Evolutionary conservation across 2,329 filamentous ascomycete genomes (phyloP), one percentile per base, ranked within the genome.

Genomic region (Sporothrix brunneoviolacea): DNA sequence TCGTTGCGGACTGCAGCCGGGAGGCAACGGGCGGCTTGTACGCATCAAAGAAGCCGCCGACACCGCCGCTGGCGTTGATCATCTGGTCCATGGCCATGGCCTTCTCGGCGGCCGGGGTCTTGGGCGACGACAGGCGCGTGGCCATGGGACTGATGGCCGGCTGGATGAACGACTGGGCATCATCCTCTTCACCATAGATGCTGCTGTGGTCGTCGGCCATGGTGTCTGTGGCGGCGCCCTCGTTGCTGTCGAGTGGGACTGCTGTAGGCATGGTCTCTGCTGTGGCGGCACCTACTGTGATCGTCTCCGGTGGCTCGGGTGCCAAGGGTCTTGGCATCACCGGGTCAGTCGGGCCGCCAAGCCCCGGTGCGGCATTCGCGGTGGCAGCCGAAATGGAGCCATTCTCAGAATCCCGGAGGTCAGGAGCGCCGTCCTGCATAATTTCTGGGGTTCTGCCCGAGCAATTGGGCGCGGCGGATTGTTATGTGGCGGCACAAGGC

Each of bases 161-260:
- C 60, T 80, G 79, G 44, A 84, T 70, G 40, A 82, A 71, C 8
- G 77, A 79, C 56, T 80, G 76, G 4, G 75, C 79, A 56, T 77
- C 77, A 58, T 82, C 77, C 51, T 76, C 69, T 40, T 76, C 73
- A 42, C 68, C 67, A 27, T 70, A 70, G 24, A 59, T 52, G 36
- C 41, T 52, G 41, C 53, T 52, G 32, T 18, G 51, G 37, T 68
- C 68, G 35, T 72, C 70, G 8, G 66, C 63, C 18, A 39, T 18
- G 38, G 15, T 22, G 21, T 27, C 49, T 12, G 41, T 12, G 15
- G 16, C 16, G 27, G 15, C 27, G 6, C 3, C 18, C 12, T n/a
- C n/a, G n/a, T n/a, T n/a, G n/a, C n/a, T n/a, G n/a, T n/a, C n/a
- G n/a, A n/a, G n/a, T n/a, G n/a, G n/a, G n/a, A n/a, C n/a, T n/a